Conservation (phyloP, 2,329 filamentous ascomycete species). For the Macrophomina tecta region DNA sequence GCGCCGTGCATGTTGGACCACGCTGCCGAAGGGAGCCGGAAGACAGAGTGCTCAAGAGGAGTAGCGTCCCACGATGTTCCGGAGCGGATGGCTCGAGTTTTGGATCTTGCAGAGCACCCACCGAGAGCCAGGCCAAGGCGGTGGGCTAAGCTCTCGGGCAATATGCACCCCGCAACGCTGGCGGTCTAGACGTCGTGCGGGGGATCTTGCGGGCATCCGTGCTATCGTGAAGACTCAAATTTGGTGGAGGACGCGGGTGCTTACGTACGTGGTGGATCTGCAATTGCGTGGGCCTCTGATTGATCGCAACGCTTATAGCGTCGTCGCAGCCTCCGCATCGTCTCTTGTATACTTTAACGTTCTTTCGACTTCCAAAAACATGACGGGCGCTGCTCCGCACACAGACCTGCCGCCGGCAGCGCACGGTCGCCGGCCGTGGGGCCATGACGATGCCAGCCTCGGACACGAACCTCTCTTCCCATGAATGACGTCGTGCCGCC, state of each 20-base stretch:
- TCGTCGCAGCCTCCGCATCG: neutral
- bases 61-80: neutral
- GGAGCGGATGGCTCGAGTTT: neutral
- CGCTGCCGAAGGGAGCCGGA: neutral
- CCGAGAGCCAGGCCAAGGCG: too few relatives aligned
- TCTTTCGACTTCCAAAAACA: constrained; percentile 1
- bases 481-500: constrained; percentile 7
- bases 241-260: constrained; percentile 10
- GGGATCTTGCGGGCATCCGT: constrained; percentile 5
- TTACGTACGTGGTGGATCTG: constrained; percentile 22
- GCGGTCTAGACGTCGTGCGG: constrained; percentile 4
- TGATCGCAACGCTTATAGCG: neutral
- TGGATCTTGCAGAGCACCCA: too few relatives aligned
- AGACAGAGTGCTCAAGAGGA: neutral
- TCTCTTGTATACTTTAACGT: neutral
- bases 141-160: neutral
- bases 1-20: neutral
- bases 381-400: constrained; percentile 4
- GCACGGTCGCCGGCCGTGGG: constrained; percentile 6
- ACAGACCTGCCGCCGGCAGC: neutral
- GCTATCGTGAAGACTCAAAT: neutral
- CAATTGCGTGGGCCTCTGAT: constrained; percentile 9
- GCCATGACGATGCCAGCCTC: neutral
- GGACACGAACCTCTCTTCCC: neutral
- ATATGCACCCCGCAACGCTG: constrained; percentile 11